A percentile compares a stretch with the other conserved stretches of the same genome.
Evolutionary conservation across 495 filamentous ascomycete species (phyloP).

Genomic region (Aspergillus affinis): DNA sequence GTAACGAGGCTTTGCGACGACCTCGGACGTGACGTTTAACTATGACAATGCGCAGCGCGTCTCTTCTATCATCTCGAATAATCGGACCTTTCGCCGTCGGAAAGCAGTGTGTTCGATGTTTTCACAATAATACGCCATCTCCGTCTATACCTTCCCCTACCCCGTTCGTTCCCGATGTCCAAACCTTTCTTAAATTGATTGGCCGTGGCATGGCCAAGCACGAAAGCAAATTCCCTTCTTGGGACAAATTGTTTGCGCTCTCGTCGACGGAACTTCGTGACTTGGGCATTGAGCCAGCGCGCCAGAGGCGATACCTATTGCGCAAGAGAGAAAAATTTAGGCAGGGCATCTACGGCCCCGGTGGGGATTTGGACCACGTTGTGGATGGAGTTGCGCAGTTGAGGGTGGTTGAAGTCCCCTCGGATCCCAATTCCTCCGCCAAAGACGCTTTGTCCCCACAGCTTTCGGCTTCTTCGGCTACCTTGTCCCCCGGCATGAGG

Average conservation of each 20-base stretch:
- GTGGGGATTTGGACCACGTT: slow-evolving; percentile 74
- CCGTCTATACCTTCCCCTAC: slow-evolving; percentile 66
- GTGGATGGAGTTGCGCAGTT: slow-evolving; percentile 70
- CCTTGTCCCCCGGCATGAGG: slow-evolving; percentile 51
- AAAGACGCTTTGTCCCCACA: slow-evolving; percentile 8
- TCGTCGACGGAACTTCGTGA: slow-evolving; percentile 74
- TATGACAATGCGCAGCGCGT: slow-evolving; percentile 39
- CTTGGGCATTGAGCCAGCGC: slow-evolving; percentile 81
- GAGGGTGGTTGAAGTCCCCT: slow-evolving; percentile 63
- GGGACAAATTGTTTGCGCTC: slow-evolving; percentile 83
- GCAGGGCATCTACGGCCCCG: slow-evolving; percentile 70
- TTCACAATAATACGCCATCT: slow-evolving; percentile 27
- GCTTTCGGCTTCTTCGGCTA: slow-evolving; percentile 35
- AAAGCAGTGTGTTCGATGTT: slow-evolving; percentile 33
- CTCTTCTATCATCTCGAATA: slow-evolving; percentile 30
- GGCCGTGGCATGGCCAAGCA: slow-evolving; percentile 82
- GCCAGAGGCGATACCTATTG: slow-evolving; percentile 77
- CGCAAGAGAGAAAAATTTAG: slow-evolving; percentile 83
- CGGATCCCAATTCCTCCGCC: slow-evolving; percentile 8
- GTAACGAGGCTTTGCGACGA: neutral
- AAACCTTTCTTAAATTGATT: slow-evolving; percentile 88
- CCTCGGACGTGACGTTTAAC: neutral
- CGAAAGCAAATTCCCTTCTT: slow-evolving; percentile 75
- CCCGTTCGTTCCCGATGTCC: slow-evolving; percentile 83
- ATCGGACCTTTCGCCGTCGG: slow-evolving; percentile 26